Conservation (phyloP, 768 basidiomycete species). For the Naganishia antarctica region DNA sequence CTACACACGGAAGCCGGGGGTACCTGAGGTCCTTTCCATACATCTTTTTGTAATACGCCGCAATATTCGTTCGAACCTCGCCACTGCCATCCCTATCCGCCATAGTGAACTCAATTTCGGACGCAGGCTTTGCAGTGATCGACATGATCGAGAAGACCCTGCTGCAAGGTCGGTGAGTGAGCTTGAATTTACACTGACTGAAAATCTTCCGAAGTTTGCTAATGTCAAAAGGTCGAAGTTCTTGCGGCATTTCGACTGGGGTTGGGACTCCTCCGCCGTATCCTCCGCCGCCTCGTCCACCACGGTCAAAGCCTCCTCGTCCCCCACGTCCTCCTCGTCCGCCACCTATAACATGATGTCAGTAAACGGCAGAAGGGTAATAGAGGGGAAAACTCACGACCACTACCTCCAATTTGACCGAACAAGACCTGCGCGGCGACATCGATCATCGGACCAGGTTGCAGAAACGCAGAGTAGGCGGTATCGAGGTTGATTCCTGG, state of each 20-base stretch:
- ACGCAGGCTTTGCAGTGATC: constrained; percentile 36
- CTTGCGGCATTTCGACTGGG: constrained; percentile 22
- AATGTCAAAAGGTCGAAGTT: constrained; percentile 29
- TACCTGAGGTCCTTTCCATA: constrained; percentile 35
- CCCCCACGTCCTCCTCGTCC: too few relatives aligned
- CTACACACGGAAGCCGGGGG: constrained; percentile 37
- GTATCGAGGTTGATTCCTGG: constrained; percentile 47
- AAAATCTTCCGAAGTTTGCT: constrained; percentile 41
- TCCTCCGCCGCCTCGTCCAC: constrained; percentile 21
- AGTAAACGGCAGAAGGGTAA: too few relatives aligned
- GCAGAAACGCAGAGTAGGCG: constrained; percentile 46
- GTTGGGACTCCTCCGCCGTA: constrained; percentile 28
- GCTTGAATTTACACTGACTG: constrained; percentile 39
- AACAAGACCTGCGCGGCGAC: constrained; percentile 34
- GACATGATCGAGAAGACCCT: constrained; percentile 39
- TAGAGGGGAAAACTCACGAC: constrained; percentile 27
- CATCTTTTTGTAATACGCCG: constrained; percentile 36
- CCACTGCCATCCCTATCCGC: constrained; percentile 26
- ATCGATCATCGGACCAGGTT: constrained; percentile 43
- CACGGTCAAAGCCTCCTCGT: too few relatives aligned
- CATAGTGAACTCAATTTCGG: constrained; percentile 38
- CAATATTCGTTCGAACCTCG: constrained; percentile 34
- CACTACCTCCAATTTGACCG: constrained; percentile 29
- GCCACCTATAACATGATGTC: too few relatives aligned
- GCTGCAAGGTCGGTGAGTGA: constrained; percentile 37